phyloP scores from a whole-genome alignment of 129 eudicot species.

The Tanacetum coccineum region DNA sequence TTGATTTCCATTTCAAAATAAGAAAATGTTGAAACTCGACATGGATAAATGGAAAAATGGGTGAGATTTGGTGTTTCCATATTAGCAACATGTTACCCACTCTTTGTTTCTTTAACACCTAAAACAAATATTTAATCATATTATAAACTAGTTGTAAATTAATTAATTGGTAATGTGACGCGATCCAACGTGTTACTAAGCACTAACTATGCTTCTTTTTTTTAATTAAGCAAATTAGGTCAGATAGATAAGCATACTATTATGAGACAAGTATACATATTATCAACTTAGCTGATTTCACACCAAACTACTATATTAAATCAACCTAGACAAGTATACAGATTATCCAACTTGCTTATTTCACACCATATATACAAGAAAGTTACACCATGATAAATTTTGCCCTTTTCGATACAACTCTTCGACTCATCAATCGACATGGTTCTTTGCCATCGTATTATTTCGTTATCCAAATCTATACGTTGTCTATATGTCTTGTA shows the following conservation, averaged over 20 bases:
- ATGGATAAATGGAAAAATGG: neutral
- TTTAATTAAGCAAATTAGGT: neutral
- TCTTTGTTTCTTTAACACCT: neutral
- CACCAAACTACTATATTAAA: too few species aligned
- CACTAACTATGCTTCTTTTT: neutral
- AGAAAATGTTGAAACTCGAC: neutral
- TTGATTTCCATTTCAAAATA: neutral
- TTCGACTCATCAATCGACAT: too few species aligned
- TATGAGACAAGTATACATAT: too few species aligned
- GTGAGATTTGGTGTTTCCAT: constrained; percentile 24
- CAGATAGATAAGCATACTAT: neutral
- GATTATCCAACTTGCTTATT: too few species aligned
- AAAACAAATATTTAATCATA: neutral
- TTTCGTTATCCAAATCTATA: too few species aligned
- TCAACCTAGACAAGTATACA: too few species aligned
- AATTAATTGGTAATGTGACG: constrained; percentile 17
- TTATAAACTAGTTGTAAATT: neutral
- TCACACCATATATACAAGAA: too few species aligned
- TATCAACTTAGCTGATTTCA: too few species aligned
- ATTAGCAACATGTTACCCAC: constrained; percentile 32
- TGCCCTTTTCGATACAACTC: too few species aligned
- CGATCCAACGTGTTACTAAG: constrained; percentile 22
- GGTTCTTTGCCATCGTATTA: too few species aligned
- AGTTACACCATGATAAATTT: too few species aligned
- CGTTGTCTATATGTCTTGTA: too few species aligned